Evolutionary conservation across 176 grass and related monocot genomes (phyloP).

Genomic region (Bothriochloa decipiens): DNA sequence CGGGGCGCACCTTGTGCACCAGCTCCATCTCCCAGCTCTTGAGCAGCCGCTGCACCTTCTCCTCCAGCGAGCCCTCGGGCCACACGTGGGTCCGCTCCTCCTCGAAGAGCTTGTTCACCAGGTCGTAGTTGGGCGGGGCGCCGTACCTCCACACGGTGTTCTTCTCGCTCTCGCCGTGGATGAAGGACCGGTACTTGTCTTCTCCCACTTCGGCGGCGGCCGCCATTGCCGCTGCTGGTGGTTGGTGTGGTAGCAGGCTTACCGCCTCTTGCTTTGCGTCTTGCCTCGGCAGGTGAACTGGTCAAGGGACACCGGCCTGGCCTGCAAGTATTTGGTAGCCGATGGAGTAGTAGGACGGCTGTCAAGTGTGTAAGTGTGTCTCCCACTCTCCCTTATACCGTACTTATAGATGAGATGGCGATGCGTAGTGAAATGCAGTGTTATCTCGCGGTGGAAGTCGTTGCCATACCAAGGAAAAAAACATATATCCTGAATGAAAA

Average conservation of each 20-base stretch:
- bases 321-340: no score
- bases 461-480: background rate
- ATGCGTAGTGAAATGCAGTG: no score
- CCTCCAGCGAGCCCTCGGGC: constrained; percentile 67
- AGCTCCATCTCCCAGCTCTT: constrained; percentile 88
- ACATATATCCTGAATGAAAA: no score
- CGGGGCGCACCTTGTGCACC: constrained; percentile 59
- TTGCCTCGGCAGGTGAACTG: no score
- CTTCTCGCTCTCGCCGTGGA: constrained; percentile 68
- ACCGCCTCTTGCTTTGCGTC: no score
- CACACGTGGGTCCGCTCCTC: constrained; percentile 67
- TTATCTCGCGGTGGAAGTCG: no score
- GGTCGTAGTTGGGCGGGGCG: constrained; percentile 69
- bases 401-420: no score
- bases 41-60: constrained; percentile 71
- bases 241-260: no score
- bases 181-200: constrained; percentile 75
- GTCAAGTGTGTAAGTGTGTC: no score
- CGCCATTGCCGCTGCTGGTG: constrained; percentile 31
- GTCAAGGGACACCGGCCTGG: no score
- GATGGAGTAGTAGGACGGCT: no score
- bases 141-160: constrained; percentile 68
- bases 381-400: no score
- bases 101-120: constrained; percentile 82
- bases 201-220: background rate